These are phyloP conservation scores for Blastocystis hominis DNA, from an alignment of 352 stramenopile genomes.

Conservation along the genomic window DNA sequence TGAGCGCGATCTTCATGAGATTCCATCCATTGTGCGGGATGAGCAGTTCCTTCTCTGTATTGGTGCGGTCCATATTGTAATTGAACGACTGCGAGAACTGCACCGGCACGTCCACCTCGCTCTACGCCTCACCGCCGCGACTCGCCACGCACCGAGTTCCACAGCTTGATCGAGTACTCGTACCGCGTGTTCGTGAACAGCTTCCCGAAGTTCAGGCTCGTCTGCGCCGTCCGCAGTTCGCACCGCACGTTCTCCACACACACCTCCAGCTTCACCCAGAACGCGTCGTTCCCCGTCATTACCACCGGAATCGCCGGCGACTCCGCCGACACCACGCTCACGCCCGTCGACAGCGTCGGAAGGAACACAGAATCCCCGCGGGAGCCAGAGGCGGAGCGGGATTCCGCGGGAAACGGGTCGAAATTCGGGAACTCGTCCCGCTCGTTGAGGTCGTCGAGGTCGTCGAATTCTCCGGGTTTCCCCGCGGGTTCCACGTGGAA, in stretches of 20 bases:
- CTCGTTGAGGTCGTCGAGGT: neutral
- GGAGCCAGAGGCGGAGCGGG: neutral
- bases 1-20: neutral
- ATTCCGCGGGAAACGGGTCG: neutral
- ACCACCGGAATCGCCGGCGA: neutral
- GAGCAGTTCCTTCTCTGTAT: neutral
- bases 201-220: conserved; percentile 18
- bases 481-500: no score
- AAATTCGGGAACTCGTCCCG: neutral
- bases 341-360: neutral
- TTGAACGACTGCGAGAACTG: conserved; percentile 41
- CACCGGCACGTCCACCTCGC: neutral
- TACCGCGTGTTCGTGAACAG: conserved; percentile 44
- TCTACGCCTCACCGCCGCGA: neutral
- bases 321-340: neutral
- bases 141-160: neutral
- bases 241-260: neutral
- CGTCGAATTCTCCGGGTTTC: no score
- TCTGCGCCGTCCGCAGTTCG: neutral
- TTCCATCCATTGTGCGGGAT: neutral
- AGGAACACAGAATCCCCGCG: neutral
- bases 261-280: neutral
- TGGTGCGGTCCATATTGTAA: conserved; percentile 3
- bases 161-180: neutral
- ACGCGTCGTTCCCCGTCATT: neutral